A percentile compares a stretch with the other conserved stretches of the same genome.
Evolutionary conservation across 192 early-diverging fungal species (phyloP).

Genomic region (Umbelopsis ramanniana): DNA sequence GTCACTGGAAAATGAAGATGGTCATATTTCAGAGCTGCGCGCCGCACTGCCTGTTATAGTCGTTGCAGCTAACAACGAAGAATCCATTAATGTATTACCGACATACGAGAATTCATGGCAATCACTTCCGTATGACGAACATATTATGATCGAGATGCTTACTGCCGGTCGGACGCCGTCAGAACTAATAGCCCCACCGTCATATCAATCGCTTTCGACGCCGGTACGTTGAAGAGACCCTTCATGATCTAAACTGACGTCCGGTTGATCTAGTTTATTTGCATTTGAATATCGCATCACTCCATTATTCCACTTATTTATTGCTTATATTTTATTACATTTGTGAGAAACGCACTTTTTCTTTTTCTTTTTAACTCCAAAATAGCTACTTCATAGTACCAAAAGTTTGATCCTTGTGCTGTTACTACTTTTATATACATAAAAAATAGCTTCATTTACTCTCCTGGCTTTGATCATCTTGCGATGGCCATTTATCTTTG

Average conservation of each 20-base stretch:
- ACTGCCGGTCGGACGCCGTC: background rate
- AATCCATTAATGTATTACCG: constrained; percentile 17
- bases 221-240: constrained; percentile 1
- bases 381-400: too few species aligned
- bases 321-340: background rate
- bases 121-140: constrained; percentile 13
- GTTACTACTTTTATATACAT: background rate
- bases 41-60: constrained; percentile 40
- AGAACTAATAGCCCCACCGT: background rate
- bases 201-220: constrained; percentile 16
- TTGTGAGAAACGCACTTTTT: background rate
- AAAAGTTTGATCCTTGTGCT: background rate
- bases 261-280: background rate
- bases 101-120: constrained; percentile 24
- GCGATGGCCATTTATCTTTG: background rate
- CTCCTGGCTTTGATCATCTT: background rate
- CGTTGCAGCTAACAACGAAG: constrained; percentile 2
- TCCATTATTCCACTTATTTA: background rate
- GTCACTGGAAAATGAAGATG: constrained; percentile 35
- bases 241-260: background rate
- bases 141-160: constrained; percentile 9
- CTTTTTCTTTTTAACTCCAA: background rate
- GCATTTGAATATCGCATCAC: background rate
- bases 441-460: background rate
- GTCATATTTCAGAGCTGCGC: constrained; percentile 42